Base-by-base conservation (phyloP, 805 yeast genomes). In the Candida palmyrensis region DNA sequence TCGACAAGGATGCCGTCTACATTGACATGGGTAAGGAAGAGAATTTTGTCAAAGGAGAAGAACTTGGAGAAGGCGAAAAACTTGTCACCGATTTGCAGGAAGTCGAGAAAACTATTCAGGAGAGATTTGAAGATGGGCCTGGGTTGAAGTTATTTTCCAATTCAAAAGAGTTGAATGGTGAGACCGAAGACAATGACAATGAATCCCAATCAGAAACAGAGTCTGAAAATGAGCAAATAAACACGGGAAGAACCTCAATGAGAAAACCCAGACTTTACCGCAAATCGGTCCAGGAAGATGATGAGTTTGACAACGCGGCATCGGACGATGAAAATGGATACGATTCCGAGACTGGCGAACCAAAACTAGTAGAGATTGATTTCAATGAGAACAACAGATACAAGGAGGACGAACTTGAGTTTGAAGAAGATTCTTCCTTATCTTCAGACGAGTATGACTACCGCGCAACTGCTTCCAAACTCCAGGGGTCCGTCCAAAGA, bases 1-100 rank as follows among this genome's bases (percentile, higher is more conserved):
- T 92, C 40, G 99, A 92, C 62, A 89, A 83, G 53, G 99, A 92
- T 65, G 96, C 98, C 6, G 98, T 92, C 2, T 92, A 89, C 49
- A 86, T 92, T 39, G 97, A 84, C 48, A 77, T 84, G 6, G 88
- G 87, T 2, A 64, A 62, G 16, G 59, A 55, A 26, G 71, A 69
- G 33, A 55, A 71, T 25, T 83, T 83, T 55, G 75, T 71, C 12
- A 68, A 75, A 1, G 82, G 83, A 26, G 73, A 74, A 41, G 84
- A 80, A 40, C 68, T 65, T 48, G 97, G 95, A 17, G 74, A 84
- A 43, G 97, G 97, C 40, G 96, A 89, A 57, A 75, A 77, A 49
- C 61, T 88, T 40, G 95, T 90, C 18, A 84, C 94, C 4, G 77
- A 77, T 37, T 66, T 92, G 43, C 97, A 90, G 55, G 69, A 74